Evolutionary conservation across 2,329 filamentous ascomycete genomes (phyloP), one percentile per base, ranked within the genome.

Genomic region (Sarocladium strictum): DNA sequence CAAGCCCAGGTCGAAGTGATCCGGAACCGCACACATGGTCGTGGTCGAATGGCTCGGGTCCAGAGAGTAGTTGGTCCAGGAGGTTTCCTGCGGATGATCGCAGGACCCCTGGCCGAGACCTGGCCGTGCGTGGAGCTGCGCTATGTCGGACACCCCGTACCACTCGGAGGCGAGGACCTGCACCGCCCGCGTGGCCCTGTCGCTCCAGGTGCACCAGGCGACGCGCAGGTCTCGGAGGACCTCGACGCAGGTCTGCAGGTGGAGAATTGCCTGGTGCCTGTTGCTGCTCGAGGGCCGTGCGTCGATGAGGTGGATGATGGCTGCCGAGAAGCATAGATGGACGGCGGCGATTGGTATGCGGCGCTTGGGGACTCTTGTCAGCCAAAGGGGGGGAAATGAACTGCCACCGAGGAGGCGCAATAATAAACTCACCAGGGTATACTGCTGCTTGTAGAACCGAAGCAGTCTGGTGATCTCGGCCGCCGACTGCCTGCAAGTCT

Each of bases 401-500:
- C n/a, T n/a, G n/a, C n/a, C n/a, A n/a, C n/a, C n/a, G n/a, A n/a
- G n/a, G n/a, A n/a, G n/a, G n/a, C n/a, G n/a, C n/a, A n/a, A n/a
- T n/a, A 54, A n/a, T 0, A 5, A 3, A 53, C 43, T 43, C 21
- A 63, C 62, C 17, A 64, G 53, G 2, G 57, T 59, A 17, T 63
- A 62, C 3, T 64, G 58, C 1, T 57, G 56, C 32, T 61, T 62
- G 26, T 60, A 63, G 5, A 56, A 33, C 2, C 56, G 56, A 2
- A 64, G 24, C 1, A 64, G 17, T 11, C 55, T 60, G 0, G 59
- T 41, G 0, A 64, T 60, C 17, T 63, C 55, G 3, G 53, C 32
- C 0, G 62, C 62, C 2, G 62, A 63, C 24, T 62, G 53, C 1
- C 59, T 53, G n/a, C 62, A 64, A 2, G 27, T 52, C 17, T 55